Evolutionary conservation across 2,329 filamentous ascomycete species (phyloP), one percentile per base, ranked within the genome.

Genomic region (Ambrosiella xylebori): DNA sequence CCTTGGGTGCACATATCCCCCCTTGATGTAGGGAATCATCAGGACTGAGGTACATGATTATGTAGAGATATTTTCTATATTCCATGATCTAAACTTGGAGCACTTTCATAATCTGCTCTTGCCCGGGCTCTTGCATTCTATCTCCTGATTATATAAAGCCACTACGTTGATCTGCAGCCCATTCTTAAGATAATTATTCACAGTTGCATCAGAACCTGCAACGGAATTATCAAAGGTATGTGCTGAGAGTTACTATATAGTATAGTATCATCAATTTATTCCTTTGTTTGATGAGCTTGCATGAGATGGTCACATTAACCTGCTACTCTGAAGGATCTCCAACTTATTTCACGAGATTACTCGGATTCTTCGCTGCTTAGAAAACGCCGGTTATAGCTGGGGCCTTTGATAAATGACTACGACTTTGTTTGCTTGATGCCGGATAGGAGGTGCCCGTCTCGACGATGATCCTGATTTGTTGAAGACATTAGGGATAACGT

Each of bases 311-410:
- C 13, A 47, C n/a, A 47, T 15, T 17, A 13, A 17, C n/a, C n/a
- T 6, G n/a, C 6, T 11, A 47, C n/a, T 13, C 44, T 3, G 19
- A 17, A 6, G 19, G 12, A 40, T 27, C 39, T 54, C 5, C n/a
- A 15, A 37, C 4, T 36, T 47, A 44, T 37, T 2, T 19, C 38
- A 58, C 27, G 50, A 50, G n/a, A 58, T 35, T 12, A 59, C 53
- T 15, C 44, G 44, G 13, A 55, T 56, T 9, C 15, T 57, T 58
- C 64, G 69, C 35, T 68, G 66, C 63, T 68, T 70, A 15, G 65
- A 63, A 57, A 70, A 69, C 8, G 64, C 57, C 7, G 65, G 65
- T 3, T 54, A 27, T 61, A 63, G 64, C 59, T 63, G 58, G 59
- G 64, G 58, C 56, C 52, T 57, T 57, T 53, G 38, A 61, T 63